These are phyloP conservation scores for Exophiala phaeomuriformis DNA, from an alignment of 2,329 filamentous ascomycete species.

Conservation along the genomic window DNA sequence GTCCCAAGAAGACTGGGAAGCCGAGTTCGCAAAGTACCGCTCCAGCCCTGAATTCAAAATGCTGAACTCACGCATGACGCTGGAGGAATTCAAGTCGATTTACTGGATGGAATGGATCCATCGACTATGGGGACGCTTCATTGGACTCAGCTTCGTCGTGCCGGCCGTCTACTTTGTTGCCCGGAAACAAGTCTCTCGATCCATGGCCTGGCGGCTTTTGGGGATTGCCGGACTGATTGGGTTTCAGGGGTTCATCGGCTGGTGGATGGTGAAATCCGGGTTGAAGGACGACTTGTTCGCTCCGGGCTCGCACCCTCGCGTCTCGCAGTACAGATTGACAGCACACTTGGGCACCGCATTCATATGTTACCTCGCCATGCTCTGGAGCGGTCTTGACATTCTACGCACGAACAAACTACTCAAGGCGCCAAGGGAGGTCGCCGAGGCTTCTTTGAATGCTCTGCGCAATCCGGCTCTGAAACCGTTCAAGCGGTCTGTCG, in stretches of 20 bases:
- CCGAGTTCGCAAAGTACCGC: constrained; percentile 87
- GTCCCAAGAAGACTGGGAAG: constrained; percentile 74
- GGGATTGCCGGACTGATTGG: constrained; percentile 87
- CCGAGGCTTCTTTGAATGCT: constrained; percentile 51
- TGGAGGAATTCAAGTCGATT: constrained; percentile 94
- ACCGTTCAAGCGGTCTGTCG: constrained; percentile 65
- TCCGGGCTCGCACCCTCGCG: constrained; percentile 79
- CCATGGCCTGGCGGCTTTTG: constrained; percentile 67
- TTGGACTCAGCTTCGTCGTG: constrained; percentile 81
- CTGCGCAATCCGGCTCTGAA: constrained; percentile 62
- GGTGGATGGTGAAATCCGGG: constrained; percentile 99
- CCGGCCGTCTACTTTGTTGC: constrained; percentile 85
- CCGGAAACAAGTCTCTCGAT: constrained; percentile 65
- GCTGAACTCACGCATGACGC: constrained; percentile 85
- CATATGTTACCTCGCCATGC: constrained; percentile 87
- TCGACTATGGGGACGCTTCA: constrained; percentile 84
- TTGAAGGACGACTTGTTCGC: constrained; percentile 93
- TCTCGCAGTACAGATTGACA: constrained; percentile 88
- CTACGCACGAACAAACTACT: constrained; percentile 70
- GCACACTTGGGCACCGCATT: constrained; percentile 88
- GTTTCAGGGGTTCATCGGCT: constrained; percentile 90
- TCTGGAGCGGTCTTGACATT: constrained; percentile 78
- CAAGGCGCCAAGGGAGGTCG: constrained; percentile 50
- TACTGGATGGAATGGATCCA: constrained; percentile 99
- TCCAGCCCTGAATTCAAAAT: constrained; percentile 86